phyloP scores from a whole-genome alignment of 2,329 filamentous ascomycete genomes.

The Leptosphaerulina australis region DNA sequence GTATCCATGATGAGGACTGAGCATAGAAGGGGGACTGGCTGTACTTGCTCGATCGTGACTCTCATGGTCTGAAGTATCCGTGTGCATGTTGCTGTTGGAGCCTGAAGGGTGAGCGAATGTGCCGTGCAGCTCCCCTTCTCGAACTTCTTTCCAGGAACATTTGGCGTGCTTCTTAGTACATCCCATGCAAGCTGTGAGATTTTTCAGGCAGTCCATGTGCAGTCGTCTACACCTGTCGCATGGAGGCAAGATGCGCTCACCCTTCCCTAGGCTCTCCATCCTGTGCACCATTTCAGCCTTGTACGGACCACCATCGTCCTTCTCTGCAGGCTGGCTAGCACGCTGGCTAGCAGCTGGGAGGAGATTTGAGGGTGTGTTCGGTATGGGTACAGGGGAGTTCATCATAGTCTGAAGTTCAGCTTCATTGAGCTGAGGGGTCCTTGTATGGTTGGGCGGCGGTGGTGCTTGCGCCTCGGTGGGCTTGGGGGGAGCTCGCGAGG shows the following conservation, averaged over 20 bases:
- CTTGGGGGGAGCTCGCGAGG: slow-evolving; percentile 40
- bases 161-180: slow-evolving; percentile 92
- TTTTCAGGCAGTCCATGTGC: slow-evolving; percentile 82
- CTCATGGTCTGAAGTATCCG: slow-evolving; percentile 41
- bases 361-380: slow-evolving; percentile 60
- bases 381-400: slow-evolving; percentile 59
- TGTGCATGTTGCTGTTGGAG: slow-evolving; percentile 37
- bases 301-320: slow-evolving; percentile 64
- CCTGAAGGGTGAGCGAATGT: slow-evolving; percentile 31
- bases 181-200: slow-evolving; percentile 82
- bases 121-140: slow-evolving; percentile 67
- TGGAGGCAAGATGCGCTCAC: slow-evolving; percentile 77
- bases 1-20: slow-evolving; percentile 32
- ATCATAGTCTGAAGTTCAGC: slow-evolving; percentile 51
- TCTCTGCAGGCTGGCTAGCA: slow-evolving; percentile 51
- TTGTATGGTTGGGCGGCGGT: slow-evolving; percentile 21
- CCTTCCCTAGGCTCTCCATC: slow-evolving; percentile 76
- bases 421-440: slow-evolving; percentile 41
- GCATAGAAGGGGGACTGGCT: slow-evolving; percentile 34
- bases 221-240: slow-evolving; percentile 83
- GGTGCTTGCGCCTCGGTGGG: slow-evolving; percentile 25
- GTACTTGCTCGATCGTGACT: slow-evolving; percentile 39
- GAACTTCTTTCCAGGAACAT: slow-evolving; percentile 83
- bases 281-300: slow-evolving; percentile 72
- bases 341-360: slow-evolving; percentile 54